phyloP scores from a whole-genome alignment of 2,329 filamentous ascomycete genomes.

The Colletotrichum sansevieriae region DNA sequence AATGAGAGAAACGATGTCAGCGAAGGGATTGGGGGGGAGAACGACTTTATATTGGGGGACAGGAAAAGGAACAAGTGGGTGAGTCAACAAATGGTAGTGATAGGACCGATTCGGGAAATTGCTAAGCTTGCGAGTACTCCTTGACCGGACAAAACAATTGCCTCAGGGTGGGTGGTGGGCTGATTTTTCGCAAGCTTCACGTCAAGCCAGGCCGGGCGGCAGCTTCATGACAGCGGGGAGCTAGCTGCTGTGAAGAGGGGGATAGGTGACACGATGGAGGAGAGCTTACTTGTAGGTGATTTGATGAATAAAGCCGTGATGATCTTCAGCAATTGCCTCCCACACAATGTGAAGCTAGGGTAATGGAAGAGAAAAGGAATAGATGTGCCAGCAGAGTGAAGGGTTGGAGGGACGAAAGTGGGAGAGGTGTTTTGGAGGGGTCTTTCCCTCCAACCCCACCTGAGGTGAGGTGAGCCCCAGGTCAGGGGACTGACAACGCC shows the following conservation, averaged over 20 bases:
- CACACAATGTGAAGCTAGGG: slow-evolving; percentile 26
- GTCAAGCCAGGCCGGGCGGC: neutral
- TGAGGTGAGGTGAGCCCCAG: slow-evolving; percentile 31
- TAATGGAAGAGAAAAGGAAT: slow-evolving; percentile 13
- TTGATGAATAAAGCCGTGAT: slow-evolving; percentile 11
- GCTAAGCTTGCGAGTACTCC: slow-evolving; percentile 40
- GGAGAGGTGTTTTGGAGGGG: slow-evolving; percentile 36
- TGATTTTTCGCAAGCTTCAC: slow-evolving; percentile 38
- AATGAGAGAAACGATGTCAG: slow-evolving; percentile 25
- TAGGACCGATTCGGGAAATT: slow-evolving; percentile 41
- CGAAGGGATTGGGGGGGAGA: slow-evolving; percentile 19
- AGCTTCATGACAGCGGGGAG: slow-evolving; percentile 21
- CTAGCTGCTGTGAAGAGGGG: slow-evolving; percentile 3
- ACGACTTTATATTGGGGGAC: slow-evolving; percentile 38
- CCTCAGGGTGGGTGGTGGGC: slow-evolving; percentile 42
- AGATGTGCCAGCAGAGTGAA: slow-evolving; percentile 14
- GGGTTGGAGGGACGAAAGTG: slow-evolving; percentile 17
- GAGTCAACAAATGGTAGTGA: slow-evolving; percentile 40
- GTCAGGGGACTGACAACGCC: neutral
- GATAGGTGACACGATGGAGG: neutral
- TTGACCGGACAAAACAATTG: slow-evolving; percentile 41
- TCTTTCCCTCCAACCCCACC: slow-evolving; percentile 39
- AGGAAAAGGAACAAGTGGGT: slow-evolving; percentile 36
- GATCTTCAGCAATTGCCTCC: slow-evolving; percentile 28
- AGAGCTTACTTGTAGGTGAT: slow-evolving; percentile 28